Conservation (phyloP, 2,329 filamentous ascomycete genomes). For the Blastomyces percursus region DNA sequence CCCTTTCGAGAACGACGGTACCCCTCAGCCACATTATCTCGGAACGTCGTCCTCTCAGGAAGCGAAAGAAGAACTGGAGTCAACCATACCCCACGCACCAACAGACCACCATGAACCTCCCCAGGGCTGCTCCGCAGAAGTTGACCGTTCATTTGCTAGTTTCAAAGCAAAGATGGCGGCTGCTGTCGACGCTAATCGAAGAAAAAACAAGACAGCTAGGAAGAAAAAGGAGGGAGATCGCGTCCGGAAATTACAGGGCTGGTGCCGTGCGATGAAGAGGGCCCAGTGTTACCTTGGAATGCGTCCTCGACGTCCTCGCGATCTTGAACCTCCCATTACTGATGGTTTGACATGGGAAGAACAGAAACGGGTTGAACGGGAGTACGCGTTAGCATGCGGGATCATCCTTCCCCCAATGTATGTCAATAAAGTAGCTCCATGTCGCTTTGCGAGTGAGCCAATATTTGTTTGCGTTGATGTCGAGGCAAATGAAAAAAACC, state of each 20-base stretch:
- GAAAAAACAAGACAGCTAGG: conserved; percentile 38
- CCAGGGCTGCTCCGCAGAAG: conserved; percentile 17
- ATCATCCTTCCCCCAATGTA: conserved; percentile 31
- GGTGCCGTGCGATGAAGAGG: conserved; percentile 49
- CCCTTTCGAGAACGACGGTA: conserved; percentile 49
- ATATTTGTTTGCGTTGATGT: conserved; percentile 73
- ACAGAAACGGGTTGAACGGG: conserved; percentile 16
- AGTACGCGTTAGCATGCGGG: conserved; percentile 19
- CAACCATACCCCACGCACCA: conserved; percentile 22
- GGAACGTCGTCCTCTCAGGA: conserved; percentile 43
- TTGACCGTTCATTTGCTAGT: conserved; percentile 26
- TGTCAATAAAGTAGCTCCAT: conserved; percentile 36
- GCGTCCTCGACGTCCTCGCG: conserved; percentile 29
- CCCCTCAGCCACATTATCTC: conserved; percentile 57
- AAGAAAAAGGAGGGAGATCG: conserved; percentile 43
- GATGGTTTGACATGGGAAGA: conserved; percentile 19
- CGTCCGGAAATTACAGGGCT: conserved; percentile 40
- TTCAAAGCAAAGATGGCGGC: conserved; percentile 48
- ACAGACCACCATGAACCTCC: conserved; percentile 17
- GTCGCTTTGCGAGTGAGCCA: conserved; percentile 42
- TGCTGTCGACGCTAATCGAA: conserved; percentile 41
- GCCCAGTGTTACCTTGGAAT: conserved; percentile 63
- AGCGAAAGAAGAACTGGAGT: conserved; percentile 30
- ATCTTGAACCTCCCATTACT: conserved; percentile 10
- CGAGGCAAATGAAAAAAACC: conserved; percentile 63